Evolutionary conservation across 2,329 filamentous ascomycete species (phyloP), one percentile per base, ranked within the genome.

Genomic region (Teratosphaeria epicoccoides): DNA sequence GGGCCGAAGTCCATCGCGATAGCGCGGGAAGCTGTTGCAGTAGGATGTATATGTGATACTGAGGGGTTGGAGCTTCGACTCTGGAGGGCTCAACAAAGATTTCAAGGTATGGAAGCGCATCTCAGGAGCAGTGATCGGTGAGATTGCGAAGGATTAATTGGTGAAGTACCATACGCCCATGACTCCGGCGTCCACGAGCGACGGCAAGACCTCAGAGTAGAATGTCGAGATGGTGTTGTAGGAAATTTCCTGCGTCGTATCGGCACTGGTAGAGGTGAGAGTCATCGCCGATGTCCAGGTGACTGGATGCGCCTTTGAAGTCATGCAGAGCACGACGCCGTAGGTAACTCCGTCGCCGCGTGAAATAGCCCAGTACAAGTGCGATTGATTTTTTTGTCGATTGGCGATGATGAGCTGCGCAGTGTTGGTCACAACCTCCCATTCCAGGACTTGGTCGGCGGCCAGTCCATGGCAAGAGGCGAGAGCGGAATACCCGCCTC

Each of bases 321-420:
- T 82, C 63, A 82, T 70, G 1, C 76, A 78, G 14, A 73, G 63
- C 1, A 83, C 77, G 1, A 83, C 70, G 2, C 71, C 81, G 57
- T 77, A 84, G 25, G 73, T 82, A 14, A 79, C 78, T 9, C 74
- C 76, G 1, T 82, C 81, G 0, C 81, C 80, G 3, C 81, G 80
- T 43, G 71, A 71, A 1, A 83, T 65, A 1, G 81, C 82, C 81
- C 81, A 85, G 68, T 80, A 84, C 1, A 85, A 68, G 49, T 84
- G 81, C 2, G 43, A 24, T 0, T 68, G 52, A 56, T 84, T 77
- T 26, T 74, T 54, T 0, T 59, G 61, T 0, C 68, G 70, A 3
- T 70, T 75, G 0, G 78, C 79, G 2, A 64, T 73, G 1, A 81
- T 55, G n/a, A 74, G 59, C 14, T 70, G 52, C 2, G 80, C 79